Conservation (phyloP, 805 yeast genomes). For the Torulaspora microellipsoides region DNA sequence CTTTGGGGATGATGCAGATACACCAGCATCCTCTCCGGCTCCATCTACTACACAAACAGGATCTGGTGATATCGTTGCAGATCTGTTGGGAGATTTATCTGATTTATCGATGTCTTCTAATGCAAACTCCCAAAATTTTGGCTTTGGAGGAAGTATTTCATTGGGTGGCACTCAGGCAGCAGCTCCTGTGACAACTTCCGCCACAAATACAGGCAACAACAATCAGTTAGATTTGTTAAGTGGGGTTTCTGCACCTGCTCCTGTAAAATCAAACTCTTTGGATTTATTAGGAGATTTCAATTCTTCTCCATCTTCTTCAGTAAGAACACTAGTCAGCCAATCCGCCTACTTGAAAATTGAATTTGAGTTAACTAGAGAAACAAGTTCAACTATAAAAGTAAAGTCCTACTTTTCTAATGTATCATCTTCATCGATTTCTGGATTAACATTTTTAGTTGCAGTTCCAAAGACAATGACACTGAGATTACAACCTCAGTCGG, state of each 20-base stretch:
- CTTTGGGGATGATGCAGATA: constrained; percentile 53
- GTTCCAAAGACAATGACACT: constrained; percentile 62
- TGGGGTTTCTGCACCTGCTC: constrained; percentile 19
- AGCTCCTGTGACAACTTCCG: constrained; percentile 16
- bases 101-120: constrained; percentile 51
- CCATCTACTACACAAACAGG: constrained; percentile 6
- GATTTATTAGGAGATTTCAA: constrained; percentile 21
- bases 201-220: constrained; percentile 21
- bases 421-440: constrained; percentile 41
- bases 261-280: constrained; percentile 5
- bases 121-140: constrained; percentile 34
- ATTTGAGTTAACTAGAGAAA: constrained; percentile 37
- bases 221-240: constrained; percentile 24
- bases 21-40: constrained; percentile 17
- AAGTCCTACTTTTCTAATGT: constrained; percentile 50
- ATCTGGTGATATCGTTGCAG: constrained; percentile 47
- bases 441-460: constrained; percentile 59
- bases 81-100: constrained; percentile 67
- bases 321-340: constrained; percentile 37
- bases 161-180: constrained; percentile 35
- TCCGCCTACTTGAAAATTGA: constrained; percentile 48
- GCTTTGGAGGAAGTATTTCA: constrained; percentile 51
- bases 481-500: constrained; percentile 58
- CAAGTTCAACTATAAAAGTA: constrained; percentile 40
- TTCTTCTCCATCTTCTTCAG: constrained; percentile 17